Evolutionary conservation across 2,329 filamentous ascomycete species (phyloP), one percentile per base, ranked within the genome.

Genomic region (Rasamsonia emersonii): DNA sequence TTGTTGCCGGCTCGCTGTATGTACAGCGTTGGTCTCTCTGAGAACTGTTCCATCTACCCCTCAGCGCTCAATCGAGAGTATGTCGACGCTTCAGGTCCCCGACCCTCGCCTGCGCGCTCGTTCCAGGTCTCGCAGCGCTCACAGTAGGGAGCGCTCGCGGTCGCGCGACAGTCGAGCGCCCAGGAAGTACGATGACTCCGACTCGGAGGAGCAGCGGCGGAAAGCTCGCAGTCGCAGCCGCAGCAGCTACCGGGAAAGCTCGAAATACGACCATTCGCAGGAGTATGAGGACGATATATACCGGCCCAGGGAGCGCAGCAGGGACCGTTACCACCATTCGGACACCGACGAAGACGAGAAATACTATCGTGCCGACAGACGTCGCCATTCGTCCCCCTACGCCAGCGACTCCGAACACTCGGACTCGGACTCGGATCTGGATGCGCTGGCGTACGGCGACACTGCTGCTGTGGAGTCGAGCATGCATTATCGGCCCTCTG

Each of bases 61-160:
- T n/a, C n/a, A n/a, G n/a, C n/a, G n/a, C n/a, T n/a, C n/a, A n/a
- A n/a, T n/a, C n/a, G n/a, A n/a, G n/a, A n/a, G n/a, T 16, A 35
- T 39, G 39, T 55, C 56, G 51, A 56, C 57, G 18, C 56, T 64
- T 23, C 54, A 58, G 34, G 57, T 61, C 31, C 43, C 54, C 35
- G 58, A 61, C 43, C 50, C 58, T 46, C 57, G 58, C 46, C 58
- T 58, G 41, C 61, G 63, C 35, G 57, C 55, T 39, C 56, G 64
- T 33, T 66, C 62, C 39, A 65, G 59, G 40, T 66, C 63, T 19
- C 63, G 62, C 19, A 46, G 55, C 35, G 58, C 60, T 17, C 53
- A 54, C 18, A 52, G 43, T 39, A 50, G 57, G 26, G 61, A 64
- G 25, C 59, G 59, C 37, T 64, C 62, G 27, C 54, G 54, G 32